Evolutionary conservation across 2,329 filamentous ascomycete genomes (phyloP), one percentile per base, ranked within the genome.

Genomic region (Metarhizium robertsii): DNA sequence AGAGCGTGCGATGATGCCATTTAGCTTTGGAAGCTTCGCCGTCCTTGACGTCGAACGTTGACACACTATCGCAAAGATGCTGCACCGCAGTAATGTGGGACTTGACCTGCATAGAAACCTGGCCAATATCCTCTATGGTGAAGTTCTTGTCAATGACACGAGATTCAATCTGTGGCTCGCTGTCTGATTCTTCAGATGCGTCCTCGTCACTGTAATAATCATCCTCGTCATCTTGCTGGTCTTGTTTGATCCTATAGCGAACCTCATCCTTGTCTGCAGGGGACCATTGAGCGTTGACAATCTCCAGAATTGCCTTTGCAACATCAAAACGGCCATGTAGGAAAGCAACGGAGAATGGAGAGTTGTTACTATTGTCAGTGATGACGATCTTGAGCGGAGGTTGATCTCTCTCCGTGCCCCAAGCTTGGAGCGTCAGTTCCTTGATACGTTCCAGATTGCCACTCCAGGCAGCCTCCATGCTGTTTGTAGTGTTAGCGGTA

Each of bases 111-210:
- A 80, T 84, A 0, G 81, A 81, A 4, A 87, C 75, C 60, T 88
- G 80, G 0, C 87, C 87, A 56, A 94, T 77, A 61, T 90, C 83
- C 16, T 94, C 87, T 53, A 92, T 79, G 0, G 89, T 94, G 66
- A 88, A 89, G 40, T 79, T 75, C 13, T 86, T 80, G 60, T 86
- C 80, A 32, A 90, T 71, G 45, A 84, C 73, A 57, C 85, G 78
- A 16, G 71, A 71, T 50, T 75, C 71, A 45, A 83, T 75, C 6
- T 71, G 71, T 18, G 75, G 74, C 47, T 73, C 69, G 4, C 69
- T 67, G 1, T 68, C 71, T 1, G 71, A 67, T 68, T 47, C 55
- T 11, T 68, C 67, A 16, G 73, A 67, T 6, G 70, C 61, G 2
- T 70, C 59, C 16, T 63, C 66, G 4, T 73, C 63, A 40, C 61